Evolutionary conservation across 1,139 yeast genomes (phyloP).

Genomic region (Pichia sp.): DNA sequence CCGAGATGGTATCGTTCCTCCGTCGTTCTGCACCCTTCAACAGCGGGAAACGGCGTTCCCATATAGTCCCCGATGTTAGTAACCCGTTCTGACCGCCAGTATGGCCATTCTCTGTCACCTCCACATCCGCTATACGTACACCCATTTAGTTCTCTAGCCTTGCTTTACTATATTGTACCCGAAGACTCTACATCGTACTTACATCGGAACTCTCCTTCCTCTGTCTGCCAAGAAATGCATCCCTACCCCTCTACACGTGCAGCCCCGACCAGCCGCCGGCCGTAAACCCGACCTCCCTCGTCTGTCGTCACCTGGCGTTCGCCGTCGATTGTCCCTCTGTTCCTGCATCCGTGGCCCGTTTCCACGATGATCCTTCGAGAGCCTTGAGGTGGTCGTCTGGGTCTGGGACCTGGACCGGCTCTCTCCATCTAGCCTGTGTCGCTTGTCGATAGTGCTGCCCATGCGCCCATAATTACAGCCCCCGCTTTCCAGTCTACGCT

Average conservation of each 20-base stretch:
- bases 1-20: constrained; percentile 48
- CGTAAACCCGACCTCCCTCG: neutral
- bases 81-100: neutral
- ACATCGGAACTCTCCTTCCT: no score
- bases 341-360: neutral
- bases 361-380: neutral
- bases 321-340: neutral
- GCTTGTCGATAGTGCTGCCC: neutral
- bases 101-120: no score
- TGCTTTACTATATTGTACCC: no score
- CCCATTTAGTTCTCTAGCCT: no score
- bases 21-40: constrained; percentile 38
- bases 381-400: neutral
- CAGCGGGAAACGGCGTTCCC: no score
- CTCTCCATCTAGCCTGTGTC: no score
- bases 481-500: neutral
- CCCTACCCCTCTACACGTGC: neutral
- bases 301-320: neutral
- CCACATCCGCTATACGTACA: no score
- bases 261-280: neutral
- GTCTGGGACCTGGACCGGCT: neutral
- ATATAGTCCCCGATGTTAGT: constrained; percentile 2
- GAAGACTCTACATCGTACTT: no score
- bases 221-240: neutral
- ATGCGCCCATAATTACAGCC: neutral